Conservation (phyloP, 2,329 filamentous ascomycete genomes). For the Fusarium transvaalense region DNA sequence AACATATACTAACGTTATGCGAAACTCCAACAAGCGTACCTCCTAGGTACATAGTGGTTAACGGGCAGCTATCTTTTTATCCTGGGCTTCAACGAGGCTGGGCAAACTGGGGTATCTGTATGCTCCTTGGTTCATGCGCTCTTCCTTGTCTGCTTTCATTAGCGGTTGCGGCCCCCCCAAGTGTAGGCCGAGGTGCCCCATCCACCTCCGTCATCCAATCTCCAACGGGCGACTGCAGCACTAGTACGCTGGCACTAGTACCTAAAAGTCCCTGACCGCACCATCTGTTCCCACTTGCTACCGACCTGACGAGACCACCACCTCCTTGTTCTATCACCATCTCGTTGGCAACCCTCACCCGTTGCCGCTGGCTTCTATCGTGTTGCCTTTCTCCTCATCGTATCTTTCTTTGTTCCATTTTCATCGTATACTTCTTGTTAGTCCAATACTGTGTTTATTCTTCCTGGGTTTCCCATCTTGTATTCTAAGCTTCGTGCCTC, state of each 20-base stretch:
- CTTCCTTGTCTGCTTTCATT: slow-evolving; percentile 25
- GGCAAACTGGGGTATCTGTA: slow-evolving; percentile 28
- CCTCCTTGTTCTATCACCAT: slow-evolving; percentile 41
- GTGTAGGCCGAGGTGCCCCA: slow-evolving; percentile 22
- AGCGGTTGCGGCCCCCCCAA: slow-evolving; percentile 13
- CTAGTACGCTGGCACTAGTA: slow-evolving; percentile 14
- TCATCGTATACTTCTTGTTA: slow-evolving; percentile 24
- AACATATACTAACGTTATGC: not conserved
- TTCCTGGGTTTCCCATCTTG: slow-evolving; percentile 21
- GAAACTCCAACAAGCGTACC: not conserved
- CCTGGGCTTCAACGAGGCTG: slow-evolving; percentile 28
- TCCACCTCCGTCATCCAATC: slow-evolving; percentile 42
- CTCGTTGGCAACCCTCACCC: slow-evolving; percentile 23
- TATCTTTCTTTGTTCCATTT: slow-evolving; percentile 22
- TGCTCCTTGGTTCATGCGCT: slow-evolving; percentile 21
- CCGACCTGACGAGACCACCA: slow-evolving; percentile 30
- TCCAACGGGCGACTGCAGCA: slow-evolving; percentile 29
- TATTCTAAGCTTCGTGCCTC: slow-evolving; percentile 33
- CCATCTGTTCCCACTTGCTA: slow-evolving; percentile 38
- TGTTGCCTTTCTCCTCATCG: slow-evolving; percentile 5
- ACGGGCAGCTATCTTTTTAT: too few species aligned
- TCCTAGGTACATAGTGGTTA: too few species aligned
- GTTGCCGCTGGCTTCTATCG: slow-evolving; percentile 14
- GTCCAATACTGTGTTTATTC: slow-evolving; percentile 14
- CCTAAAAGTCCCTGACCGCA: slow-evolving; percentile 46